These are phyloP conservation scores for Ganoderma sinense DNA, from an alignment of 1,284 basidiomycete species.

Conservation along the genomic window DNA sequence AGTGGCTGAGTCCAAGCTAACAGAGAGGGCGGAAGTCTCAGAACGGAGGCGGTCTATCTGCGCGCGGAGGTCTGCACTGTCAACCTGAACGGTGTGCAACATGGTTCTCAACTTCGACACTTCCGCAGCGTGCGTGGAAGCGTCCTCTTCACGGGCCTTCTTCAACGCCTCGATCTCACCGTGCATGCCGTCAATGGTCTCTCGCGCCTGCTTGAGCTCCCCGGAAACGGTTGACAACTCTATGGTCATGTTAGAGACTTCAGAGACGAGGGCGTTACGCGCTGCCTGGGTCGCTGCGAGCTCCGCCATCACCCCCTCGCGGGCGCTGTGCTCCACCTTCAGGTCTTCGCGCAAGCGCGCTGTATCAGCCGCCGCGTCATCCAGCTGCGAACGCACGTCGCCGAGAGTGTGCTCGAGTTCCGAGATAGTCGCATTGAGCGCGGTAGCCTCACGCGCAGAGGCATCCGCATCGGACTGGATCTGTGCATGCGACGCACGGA, in stretches of 20 bases:
- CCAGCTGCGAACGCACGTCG: slow-evolving; percentile 24
- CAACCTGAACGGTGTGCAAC: slow-evolving; percentile 17
- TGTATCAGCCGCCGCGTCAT: slow-evolving; percentile 26
- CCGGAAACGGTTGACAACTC: slow-evolving; percentile 16
- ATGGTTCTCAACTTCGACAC: slow-evolving; percentile 15
- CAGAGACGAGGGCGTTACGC: slow-evolving; percentile 19
- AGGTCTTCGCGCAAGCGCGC: slow-evolving; percentile 20
- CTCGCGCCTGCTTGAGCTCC: slow-evolving; percentile 14
- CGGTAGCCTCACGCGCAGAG: slow-evolving; percentile 21
- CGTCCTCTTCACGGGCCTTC: slow-evolving; percentile 14
- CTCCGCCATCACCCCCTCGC: slow-evolving; percentile 25
- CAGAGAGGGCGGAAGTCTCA: slow-evolving; percentile 12
- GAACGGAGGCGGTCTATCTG: slow-evolving; percentile 9
- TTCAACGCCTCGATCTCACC: slow-evolving; percentile 12
- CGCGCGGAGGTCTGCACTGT: slow-evolving; percentile 8
- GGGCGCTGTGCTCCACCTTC: slow-evolving; percentile 24
- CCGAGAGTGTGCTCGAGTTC: slow-evolving; percentile 31
- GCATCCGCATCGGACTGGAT: slow-evolving; percentile 21
- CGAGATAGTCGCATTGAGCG: slow-evolving; percentile 22
- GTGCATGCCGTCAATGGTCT: slow-evolving; percentile 8
- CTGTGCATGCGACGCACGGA: slow-evolving; percentile 19
- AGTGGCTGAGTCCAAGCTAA: slow-evolving; percentile 5
- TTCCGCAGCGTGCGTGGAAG: slow-evolving; percentile 18
- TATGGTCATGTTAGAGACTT: slow-evolving; percentile 27
- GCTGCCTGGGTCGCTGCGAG: slow-evolving; percentile 16